Percentiles rank a stretch among this genome's conserved stretches.
Conservation (phyloP, 352 stramenopile species). For the Phytophthora palmivora region DNA sequence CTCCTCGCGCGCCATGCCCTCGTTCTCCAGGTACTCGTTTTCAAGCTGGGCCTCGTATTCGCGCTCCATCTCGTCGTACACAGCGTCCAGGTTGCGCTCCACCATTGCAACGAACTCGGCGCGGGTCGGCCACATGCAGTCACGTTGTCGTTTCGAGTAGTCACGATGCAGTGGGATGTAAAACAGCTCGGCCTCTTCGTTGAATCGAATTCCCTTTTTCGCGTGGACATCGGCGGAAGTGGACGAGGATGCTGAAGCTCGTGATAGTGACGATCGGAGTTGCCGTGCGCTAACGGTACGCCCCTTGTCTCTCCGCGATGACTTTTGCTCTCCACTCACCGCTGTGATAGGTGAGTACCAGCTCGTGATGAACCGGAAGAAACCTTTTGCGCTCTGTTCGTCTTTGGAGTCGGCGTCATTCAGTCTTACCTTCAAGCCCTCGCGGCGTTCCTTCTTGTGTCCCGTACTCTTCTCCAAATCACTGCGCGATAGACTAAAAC, state of each 20-base stretch:
- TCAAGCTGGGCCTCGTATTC: conserved; percentile 81
- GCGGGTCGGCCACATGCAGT: conserved; percentile 88
- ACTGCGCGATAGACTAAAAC: conserved; percentile 79
- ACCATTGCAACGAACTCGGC: conserved; percentile 89
- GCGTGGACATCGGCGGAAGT: conserved; percentile 11
- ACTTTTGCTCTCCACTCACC: conserved; percentile 37
- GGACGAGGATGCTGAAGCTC: conserved; percentile 27
- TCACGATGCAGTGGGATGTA: conserved; percentile 87
- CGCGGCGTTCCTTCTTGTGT: conserved; percentile 62
- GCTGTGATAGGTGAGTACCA: conserved; percentile 67
- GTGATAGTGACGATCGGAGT: conserved; percentile 34
- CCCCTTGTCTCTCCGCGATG: conserved; percentile 23
- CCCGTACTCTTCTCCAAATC: conserved; percentile 84
- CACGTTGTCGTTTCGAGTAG: conserved; percentile 87
- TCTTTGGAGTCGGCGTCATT: conserved; percentile 63
- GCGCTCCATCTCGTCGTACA: conserved; percentile 90
- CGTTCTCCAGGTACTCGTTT: conserved; percentile 71
- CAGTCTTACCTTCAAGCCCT: conserved; percentile 78
- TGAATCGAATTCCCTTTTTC: conserved; percentile 66
- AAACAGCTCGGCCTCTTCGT: conserved; percentile 85
- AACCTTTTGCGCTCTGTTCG: conserved; percentile 57
- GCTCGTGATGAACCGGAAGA: conserved; percentile 85
- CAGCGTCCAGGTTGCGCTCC: conserved; percentile 86
- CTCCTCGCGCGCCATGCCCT: conserved; percentile 77
- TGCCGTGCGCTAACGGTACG: conserved; percentile 11